These are phyloP conservation scores for Calycina herbarum DNA, from an alignment of 2,329 filamentous ascomycete genomes.

Conservation along the genomic window DNA sequence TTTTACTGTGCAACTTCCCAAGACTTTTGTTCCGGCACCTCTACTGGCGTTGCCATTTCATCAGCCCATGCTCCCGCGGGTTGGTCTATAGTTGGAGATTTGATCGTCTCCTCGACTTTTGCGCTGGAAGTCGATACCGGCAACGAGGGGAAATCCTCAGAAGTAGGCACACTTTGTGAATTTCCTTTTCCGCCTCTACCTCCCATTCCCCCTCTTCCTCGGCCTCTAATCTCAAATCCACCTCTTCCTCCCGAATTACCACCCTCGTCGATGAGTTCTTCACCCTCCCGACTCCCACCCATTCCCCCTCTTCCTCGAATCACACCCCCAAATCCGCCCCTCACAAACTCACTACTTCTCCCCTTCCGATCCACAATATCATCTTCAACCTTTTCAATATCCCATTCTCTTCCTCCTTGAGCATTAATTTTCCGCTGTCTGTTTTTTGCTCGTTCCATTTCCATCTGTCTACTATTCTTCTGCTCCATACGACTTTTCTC, in stretches of 20 bases:
- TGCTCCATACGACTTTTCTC: slow-evolving; percentile 32
- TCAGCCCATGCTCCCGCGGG: slow-evolving; percentile 17
- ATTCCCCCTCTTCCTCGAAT: slow-evolving; percentile 30
- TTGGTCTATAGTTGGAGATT: slow-evolving; percentile 16
- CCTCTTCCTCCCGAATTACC: slow-evolving; percentile 20
- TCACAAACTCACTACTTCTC: slow-evolving; percentile 33
- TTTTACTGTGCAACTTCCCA: neutral
- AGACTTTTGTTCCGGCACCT: neutral
- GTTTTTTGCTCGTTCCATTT: slow-evolving; percentile 39
- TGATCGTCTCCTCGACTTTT: slow-evolving; percentile 15
- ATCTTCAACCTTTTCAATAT: slow-evolving; percentile 36
- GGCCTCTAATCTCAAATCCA: slow-evolving; percentile 24
- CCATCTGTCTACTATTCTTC: slow-evolving; percentile 34
- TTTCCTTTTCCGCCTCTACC: slow-evolving; percentile 27
- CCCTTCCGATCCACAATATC: slow-evolving; percentile 36
- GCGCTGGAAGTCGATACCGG: slow-evolving; percentile 13
- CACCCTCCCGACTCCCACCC: slow-evolving; percentile 23
- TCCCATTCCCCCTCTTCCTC: slow-evolving; percentile 27
- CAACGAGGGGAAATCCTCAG: slow-evolving; percentile 34
- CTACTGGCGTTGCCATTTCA: slow-evolving; percentile 20
- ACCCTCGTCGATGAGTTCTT: slow-evolving; percentile 18
- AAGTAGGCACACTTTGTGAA: slow-evolving; percentile 19
- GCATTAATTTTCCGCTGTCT: slow-evolving; percentile 38
- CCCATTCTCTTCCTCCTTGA: slow-evolving; percentile 38
- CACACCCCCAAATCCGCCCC: slow-evolving; percentile 35